Percentiles rank a stretch among this genome's conserved stretches.
These are phyloP conservation scores for Taphrina flavorubra DNA, from an alignment of 1,139 yeast genomes.

Conservation along the genomic window DNA sequence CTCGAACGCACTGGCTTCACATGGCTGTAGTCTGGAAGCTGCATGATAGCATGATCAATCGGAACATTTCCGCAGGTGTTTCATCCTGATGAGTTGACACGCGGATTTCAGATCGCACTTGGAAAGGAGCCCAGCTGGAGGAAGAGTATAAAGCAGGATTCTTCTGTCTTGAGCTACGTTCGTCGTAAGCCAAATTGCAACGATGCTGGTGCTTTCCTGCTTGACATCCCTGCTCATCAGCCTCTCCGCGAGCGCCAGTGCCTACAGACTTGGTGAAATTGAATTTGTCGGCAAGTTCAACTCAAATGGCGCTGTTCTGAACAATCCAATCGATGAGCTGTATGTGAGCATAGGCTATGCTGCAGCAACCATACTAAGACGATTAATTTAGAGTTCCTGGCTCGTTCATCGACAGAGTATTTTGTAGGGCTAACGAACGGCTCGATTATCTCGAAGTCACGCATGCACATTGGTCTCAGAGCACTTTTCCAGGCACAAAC, in stretches of 20 bases:
- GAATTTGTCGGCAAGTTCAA: neutral
- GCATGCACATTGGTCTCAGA: neutral
- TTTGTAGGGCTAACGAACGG: neutral
- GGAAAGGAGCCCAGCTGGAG: no score
- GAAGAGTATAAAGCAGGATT: no score
- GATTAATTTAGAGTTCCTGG: neutral
- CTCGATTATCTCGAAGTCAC: conserved; percentile 1
- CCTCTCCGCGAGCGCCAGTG: neutral
- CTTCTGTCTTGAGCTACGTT: no score
- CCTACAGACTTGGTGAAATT: neutral
- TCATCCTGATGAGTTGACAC: no score
- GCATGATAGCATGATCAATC: no score
- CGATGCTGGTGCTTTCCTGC: neutral
- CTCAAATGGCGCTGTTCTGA: neutral
- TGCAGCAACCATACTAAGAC: neutral
- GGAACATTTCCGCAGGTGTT: no score
- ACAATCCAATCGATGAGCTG: neutral
- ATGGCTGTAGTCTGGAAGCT: no score
- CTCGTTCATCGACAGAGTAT: neutral
- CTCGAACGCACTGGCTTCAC: no score
- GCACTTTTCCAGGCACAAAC: neutral
- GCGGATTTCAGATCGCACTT: no score
- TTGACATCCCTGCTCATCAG: neutral
- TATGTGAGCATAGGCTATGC: neutral
- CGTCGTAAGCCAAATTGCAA: neutral